phyloP scores from a whole-genome alignment of 495 filamentous ascomycete genomes.

The Penicillium diatomitis region DNA sequence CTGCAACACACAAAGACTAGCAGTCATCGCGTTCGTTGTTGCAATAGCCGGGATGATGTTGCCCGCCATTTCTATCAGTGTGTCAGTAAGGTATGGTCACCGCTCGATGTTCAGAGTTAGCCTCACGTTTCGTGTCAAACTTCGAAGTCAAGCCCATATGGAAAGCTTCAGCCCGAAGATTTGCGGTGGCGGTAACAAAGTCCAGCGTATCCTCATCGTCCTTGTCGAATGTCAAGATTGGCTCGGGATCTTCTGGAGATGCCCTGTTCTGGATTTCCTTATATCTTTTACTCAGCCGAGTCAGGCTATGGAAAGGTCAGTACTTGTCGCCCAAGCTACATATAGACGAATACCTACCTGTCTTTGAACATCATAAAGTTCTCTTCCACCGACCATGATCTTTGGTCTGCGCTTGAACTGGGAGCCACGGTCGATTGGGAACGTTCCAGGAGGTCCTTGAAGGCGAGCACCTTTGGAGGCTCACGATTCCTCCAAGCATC shows the following conservation, averaged over 20 bases:
- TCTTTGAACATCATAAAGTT: slow-evolving; percentile 82
- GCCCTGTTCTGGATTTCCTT: slow-evolving; percentile 44
- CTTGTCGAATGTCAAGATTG: slow-evolving; percentile 85
- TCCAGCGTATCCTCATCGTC: slow-evolving; percentile 93
- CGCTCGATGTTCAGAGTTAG: neutral
- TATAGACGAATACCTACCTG: slow-evolving; percentile 35
- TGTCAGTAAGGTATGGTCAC: neutral
- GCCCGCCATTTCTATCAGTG: slow-evolving; percentile 73
- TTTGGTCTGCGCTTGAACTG: slow-evolving; percentile 60
- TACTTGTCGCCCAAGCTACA: neutral
- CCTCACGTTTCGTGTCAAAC: slow-evolving; percentile 84
- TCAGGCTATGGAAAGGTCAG: slow-evolving; percentile 41
- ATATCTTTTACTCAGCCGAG: slow-evolving; percentile 65
- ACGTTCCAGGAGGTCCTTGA: slow-evolving; percentile 41
- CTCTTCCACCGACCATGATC: slow-evolving; percentile 70
- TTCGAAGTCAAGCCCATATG: slow-evolving; percentile 81
- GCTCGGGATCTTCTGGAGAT: slow-evolving; percentile 37
- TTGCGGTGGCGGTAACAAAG: slow-evolving; percentile 86
- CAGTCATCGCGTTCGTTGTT: slow-evolving; percentile 95
- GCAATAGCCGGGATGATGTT: slow-evolving; percentile 99
- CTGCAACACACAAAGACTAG: slow-evolving; percentile 85
- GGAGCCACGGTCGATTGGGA: slow-evolving; percentile 40
- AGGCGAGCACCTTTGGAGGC: slow-evolving; percentile 65
- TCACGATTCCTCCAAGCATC: slow-evolving; percentile 91
- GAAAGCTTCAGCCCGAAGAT: slow-evolving; percentile 77